These are phyloP conservation scores for Aspergillus clavatus DNA, from an alignment of 2,329 filamentous ascomycete genomes.

Conservation along the genomic window DNA sequence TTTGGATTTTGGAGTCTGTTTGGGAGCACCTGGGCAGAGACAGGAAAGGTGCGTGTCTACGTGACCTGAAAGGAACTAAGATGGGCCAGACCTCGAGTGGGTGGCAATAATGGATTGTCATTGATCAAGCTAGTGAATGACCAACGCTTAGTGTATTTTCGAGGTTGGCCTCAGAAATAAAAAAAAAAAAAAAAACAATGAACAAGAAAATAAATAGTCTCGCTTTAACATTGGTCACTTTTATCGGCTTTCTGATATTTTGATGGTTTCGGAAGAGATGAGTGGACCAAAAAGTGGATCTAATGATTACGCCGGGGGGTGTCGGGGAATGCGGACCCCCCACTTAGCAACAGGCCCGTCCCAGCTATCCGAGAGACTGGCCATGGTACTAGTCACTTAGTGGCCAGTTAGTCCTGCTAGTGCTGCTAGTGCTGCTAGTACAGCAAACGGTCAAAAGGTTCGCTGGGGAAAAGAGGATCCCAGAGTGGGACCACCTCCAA, in stretches of 20 bases:
- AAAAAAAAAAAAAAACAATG: too few species aligned
- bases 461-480: not conserved
- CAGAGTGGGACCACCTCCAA: not conserved
- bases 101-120: not conserved
- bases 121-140: not conserved
- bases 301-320: constrained; percentile 10
- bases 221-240: too few species aligned
- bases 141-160: constrained; percentile 1
- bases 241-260: too few species aligned
- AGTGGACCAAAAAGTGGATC: constrained; percentile 15
- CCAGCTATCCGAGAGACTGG: constrained; percentile 14
- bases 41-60: constrained; percentile 5
- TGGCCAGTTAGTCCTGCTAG: constrained; percentile 1
- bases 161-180: not conserved
- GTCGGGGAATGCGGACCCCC: constrained; percentile 24
- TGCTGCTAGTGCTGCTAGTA: not conserved
- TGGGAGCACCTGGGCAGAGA: constrained; percentile 15
- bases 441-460: not conserved
- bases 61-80: constrained; percentile 6
- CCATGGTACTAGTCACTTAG: constrained; percentile 3
- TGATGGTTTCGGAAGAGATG: constrained; percentile 12
- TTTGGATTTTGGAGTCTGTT: constrained; percentile 7
- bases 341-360: constrained; percentile 20
- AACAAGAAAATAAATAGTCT: too few species aligned
- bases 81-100: not conserved